Conservation (phyloP, 2,329 filamentous ascomycete species). For the Xylaria polymorpha region DNA sequence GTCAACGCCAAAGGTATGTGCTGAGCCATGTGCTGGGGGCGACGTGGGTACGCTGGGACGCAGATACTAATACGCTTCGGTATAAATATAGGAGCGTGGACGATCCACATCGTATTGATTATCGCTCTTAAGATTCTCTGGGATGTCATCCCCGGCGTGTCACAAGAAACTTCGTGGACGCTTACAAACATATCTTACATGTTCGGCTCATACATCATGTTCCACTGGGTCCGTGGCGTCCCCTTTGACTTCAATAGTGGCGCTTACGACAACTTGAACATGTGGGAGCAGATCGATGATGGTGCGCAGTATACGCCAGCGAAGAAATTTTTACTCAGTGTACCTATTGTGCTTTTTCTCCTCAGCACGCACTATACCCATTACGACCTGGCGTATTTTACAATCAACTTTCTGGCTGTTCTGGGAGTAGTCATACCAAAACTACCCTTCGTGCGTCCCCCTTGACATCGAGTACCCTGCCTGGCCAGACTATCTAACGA, state of each 20-base stretch:
- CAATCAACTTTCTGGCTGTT: slow-evolving; percentile 94
- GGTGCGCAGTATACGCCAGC: slow-evolving; percentile 98
- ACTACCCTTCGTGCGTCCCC: slow-evolving; percentile 83
- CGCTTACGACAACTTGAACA: slow-evolving; percentile 99
- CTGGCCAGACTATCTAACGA: slow-evolving; percentile 46
- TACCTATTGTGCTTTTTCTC: slow-evolving; percentile 93
- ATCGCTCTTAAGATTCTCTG: slow-evolving; percentile 93
- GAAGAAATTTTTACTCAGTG: slow-evolving; percentile 96
- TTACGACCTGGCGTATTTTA: slow-evolving; percentile 96
- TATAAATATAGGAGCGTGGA: slow-evolving; percentile 82
- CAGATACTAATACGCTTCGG: slow-evolving; percentile 34
- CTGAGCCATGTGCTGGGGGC: slow-evolving; percentile 5
- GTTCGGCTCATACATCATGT: slow-evolving; percentile 99
- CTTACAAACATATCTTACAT: slow-evolving; percentile 99
- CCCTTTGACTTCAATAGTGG: slow-evolving; percentile 99
- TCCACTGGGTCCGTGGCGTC: slow-evolving; percentile 97
- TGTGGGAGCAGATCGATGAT: slow-evolving; percentile 99
- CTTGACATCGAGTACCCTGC: not conserved
- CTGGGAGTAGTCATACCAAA: slow-evolving; percentile 96
- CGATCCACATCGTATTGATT: slow-evolving; percentile 95
- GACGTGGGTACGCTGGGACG: slow-evolving; percentile 1
- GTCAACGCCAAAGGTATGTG: slow-evolving; percentile 95
- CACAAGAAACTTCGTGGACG: slow-evolving; percentile 98
- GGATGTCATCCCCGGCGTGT: slow-evolving; percentile 94
- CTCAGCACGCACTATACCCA: slow-evolving; percentile 99